Evolutionary conservation across 2,329 filamentous ascomycete species (phyloP), one percentile per base, ranked within the genome.

Genomic region (Phoma sp.): DNA sequence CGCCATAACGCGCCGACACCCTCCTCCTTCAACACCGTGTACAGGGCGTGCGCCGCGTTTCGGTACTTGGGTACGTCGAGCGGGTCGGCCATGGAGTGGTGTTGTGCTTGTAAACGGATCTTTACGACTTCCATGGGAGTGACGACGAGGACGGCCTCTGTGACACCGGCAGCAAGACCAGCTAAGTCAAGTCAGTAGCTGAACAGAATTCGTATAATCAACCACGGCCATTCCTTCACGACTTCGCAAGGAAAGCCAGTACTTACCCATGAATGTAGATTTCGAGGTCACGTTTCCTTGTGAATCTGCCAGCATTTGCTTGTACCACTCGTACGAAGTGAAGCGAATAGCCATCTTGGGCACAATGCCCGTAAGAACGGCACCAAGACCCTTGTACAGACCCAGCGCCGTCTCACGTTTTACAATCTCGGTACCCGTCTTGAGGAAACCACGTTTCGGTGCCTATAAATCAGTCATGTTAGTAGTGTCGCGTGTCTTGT

Each of bases 281-380:
- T 84, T 83, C 43, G 90, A 89, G 27, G 85, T 86, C 43, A 96
- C 84, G 27, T 75, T 71, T 38, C 91, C 90, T 2, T 86, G 72
- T 62, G 85, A 79, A 75, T 91, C 83, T 38, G 91, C 87, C 22
- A 97, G 82, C 58, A 89, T 59, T 74, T 92, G 87, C 85, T 98
- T 98, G 80, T 98, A 99, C 74, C 85, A 87, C 77, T 98, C 95
- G 78, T 98, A 99, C 51, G 91, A 96, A 43, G 94, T 96, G 80
- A 99, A 99, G 35, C 95, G 91, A 75, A 98, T 99, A 58, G 95
- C 95, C 95, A 99, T 99, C 80, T 99, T 99, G 51, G 95, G 95
- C 21, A 99, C 87, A 76, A 99, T 99, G 64, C 95, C 95, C 22
- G 93, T 97, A 55, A 98, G 77, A 37, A 99, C 95, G 51, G 95